phyloP scores from a whole-genome alignment of 257 asterid genomes.

The Plectranthus barbatus region DNA sequence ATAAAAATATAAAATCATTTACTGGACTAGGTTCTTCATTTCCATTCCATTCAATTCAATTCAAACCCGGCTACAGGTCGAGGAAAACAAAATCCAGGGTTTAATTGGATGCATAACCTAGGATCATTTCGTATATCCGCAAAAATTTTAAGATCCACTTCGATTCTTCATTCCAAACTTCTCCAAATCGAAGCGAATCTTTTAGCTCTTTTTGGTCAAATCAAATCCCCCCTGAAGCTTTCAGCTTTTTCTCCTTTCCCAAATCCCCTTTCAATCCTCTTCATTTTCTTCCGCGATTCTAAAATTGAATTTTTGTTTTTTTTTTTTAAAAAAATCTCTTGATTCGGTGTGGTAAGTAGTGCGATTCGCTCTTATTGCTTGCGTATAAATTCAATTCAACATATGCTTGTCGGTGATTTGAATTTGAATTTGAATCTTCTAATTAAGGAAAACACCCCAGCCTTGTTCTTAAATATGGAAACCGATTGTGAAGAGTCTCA shows the following conservation, averaged over 20 bases:
- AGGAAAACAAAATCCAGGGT: not conserved
- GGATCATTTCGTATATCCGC: conserved; percentile 20
- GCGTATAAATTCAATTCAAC: not conserved
- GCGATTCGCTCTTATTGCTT: conserved; percentile 3
- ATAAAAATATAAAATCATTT: no score
- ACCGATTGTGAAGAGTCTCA: conserved; percentile 39
- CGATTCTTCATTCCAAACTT: conserved; percentile 13
- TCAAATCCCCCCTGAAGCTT: no score
- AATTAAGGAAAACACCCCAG: conserved; percentile 25
- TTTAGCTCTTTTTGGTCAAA: no score
- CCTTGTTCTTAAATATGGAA: conserved; percentile 28
- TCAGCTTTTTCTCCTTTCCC: not conserved
- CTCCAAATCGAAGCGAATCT: conserved; percentile 15
- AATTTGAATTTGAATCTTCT: conserved; percentile 21
- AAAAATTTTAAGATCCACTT: conserved; percentile 11
- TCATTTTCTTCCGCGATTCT: not conserved
- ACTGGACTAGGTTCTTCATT: not conserved
- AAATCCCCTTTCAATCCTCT: not conserved
- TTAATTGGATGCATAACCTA: not conserved
- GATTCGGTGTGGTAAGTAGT: conserved; percentile 13
- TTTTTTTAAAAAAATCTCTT: not conserved
- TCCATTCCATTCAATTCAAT: not conserved
- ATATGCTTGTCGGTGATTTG: conserved; percentile 28
- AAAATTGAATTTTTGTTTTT: not conserved
- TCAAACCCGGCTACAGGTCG: not conserved